These are phyloP conservation scores for Salix dunnii DNA, from an alignment of 345 rosid species.

Conservation along the genomic window DNA sequence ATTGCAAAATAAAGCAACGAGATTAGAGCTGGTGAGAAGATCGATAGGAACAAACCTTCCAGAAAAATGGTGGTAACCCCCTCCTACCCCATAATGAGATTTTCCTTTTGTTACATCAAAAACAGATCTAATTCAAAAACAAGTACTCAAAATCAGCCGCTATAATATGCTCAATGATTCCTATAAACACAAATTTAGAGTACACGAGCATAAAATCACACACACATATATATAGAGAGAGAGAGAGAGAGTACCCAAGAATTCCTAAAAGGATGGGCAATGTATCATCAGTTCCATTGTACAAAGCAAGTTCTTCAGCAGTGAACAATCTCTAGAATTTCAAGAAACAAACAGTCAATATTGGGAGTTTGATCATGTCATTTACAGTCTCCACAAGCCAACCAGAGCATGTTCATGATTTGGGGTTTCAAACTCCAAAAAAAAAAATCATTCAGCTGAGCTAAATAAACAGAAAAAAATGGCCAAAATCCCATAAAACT, in stretches of 20 bases:
- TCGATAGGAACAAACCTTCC: slow-evolving; percentile 62
- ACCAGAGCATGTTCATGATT: too few species aligned
- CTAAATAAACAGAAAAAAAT: not conserved
- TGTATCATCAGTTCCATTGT: slow-evolving; percentile 75
- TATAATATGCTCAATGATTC: not conserved
- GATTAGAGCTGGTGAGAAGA: not conserved
- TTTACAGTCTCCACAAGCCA: not conserved
- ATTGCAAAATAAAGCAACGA: not conserved
- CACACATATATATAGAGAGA: not conserved
- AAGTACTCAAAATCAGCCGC: not conserved
- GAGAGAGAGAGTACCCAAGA: slow-evolving; percentile 54
- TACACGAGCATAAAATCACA: not conserved
- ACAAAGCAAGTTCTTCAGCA: slow-evolving; percentile 60
- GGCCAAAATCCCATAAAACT: too few species aligned
- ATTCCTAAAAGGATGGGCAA: slow-evolving; percentile 75
- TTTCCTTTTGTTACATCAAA: slow-evolving; percentile 92
- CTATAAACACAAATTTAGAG: not conserved
- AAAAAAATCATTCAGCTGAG: not conserved
- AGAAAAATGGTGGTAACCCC: slow-evolving; percentile 86
- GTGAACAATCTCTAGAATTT: slow-evolving; percentile 53
- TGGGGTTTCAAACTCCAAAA: not conserved
- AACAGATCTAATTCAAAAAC: slow-evolving; percentile 58
- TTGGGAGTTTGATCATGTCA: not conserved
- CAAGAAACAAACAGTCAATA: not conserved
- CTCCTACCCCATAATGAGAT: slow-evolving; percentile 86